Evolutionary conservation across 202 grass and related monocot genomes (phyloP).

Genomic region (Thinopyrum obtusiflorum): DNA sequence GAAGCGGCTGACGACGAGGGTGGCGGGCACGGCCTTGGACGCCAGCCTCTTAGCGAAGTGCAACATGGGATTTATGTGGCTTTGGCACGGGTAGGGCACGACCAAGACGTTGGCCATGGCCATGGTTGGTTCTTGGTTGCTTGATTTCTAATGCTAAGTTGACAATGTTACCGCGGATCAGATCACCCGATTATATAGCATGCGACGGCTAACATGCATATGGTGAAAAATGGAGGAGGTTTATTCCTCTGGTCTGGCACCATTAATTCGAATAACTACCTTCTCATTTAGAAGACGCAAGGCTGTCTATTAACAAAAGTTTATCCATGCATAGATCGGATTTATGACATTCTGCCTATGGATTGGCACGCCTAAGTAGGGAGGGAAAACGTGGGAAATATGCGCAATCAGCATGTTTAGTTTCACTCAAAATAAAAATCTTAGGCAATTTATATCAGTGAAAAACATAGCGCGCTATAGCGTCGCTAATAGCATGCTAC

Average conservation of each 20-base stretch:
- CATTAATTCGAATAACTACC: neutral
- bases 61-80: conserved; percentile 76
- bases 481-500: too few species aligned
- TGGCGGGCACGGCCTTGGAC: conserved; percentile 47
- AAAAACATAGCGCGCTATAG: too few species aligned
- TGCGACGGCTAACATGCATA: neutral
- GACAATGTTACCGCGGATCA: neutral
- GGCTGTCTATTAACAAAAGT: too few species aligned
- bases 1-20: conserved; percentile 59
- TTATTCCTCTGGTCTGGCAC: neutral
- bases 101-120: conserved; percentile 47
- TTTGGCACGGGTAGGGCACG: conserved; percentile 54
- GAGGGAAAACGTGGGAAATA: neutral
- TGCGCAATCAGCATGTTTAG: neutral
- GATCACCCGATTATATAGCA: neutral
- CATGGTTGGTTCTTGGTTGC: neutral
- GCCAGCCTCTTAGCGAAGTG: conserved; percentile 54
- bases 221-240: neutral
- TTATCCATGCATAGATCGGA: neutral
- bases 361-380: too few species aligned
- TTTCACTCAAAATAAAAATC: too few species aligned
- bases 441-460: too few species aligned
- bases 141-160: neutral
- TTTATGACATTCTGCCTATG: neutral
- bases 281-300: too few species aligned